Conservation (phyloP, 2,329 filamentous ascomycete genomes). For the Monosporascus ibericus region DNA sequence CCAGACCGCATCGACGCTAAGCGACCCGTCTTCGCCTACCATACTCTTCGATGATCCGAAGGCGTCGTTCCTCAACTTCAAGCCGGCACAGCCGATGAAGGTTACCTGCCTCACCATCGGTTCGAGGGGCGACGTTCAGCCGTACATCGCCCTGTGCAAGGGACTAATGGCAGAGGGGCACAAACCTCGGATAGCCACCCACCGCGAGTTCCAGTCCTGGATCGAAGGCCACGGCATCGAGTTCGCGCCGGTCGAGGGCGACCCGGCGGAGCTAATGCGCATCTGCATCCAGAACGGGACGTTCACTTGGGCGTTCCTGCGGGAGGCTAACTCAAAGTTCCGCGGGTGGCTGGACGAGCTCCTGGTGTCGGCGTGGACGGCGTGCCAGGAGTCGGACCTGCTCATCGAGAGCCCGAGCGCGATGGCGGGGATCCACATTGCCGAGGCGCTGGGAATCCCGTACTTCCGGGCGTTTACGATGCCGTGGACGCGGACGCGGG, state of each 20-base stretch:
- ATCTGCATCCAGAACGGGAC: slow-evolving; percentile 96
- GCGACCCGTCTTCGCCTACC: slow-evolving; percentile 54
- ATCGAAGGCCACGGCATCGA: slow-evolving; percentile 90
- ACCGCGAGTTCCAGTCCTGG: slow-evolving; percentile 84
- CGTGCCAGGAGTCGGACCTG: slow-evolving; percentile 81
- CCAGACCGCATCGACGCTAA: slow-evolving; percentile 35
- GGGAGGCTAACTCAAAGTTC: slow-evolving; percentile 81
- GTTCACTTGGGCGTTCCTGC: slow-evolving; percentile 87
- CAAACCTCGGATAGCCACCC: slow-evolving; percentile 79
- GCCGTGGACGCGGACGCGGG: slow-evolving; percentile 94
- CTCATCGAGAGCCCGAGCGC: slow-evolving; percentile 93
- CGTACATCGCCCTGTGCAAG: slow-evolving; percentile 94
- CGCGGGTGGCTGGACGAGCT: slow-evolving; percentile 93
- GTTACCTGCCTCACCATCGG: slow-evolving; percentile 96
- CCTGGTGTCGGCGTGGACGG: slow-evolving; percentile 71
- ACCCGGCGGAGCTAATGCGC: slow-evolving; percentile 90
- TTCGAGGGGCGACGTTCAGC: slow-evolving; percentile 91
- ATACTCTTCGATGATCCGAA: slow-evolving; percentile 86
- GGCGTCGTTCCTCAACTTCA: slow-evolving; percentile 86
- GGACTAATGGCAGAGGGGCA: slow-evolving; percentile 85
- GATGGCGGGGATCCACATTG: slow-evolving; percentile 97
- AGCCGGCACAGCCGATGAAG: slow-evolving; percentile 69
- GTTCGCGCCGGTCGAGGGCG: slow-evolving; percentile 81
- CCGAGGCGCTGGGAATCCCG: slow-evolving; percentile 84
- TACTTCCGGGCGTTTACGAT: slow-evolving; percentile 98